Conservation (phyloP, 805 yeast genomes). For the Hanseniaspora valbyensis region DNA sequence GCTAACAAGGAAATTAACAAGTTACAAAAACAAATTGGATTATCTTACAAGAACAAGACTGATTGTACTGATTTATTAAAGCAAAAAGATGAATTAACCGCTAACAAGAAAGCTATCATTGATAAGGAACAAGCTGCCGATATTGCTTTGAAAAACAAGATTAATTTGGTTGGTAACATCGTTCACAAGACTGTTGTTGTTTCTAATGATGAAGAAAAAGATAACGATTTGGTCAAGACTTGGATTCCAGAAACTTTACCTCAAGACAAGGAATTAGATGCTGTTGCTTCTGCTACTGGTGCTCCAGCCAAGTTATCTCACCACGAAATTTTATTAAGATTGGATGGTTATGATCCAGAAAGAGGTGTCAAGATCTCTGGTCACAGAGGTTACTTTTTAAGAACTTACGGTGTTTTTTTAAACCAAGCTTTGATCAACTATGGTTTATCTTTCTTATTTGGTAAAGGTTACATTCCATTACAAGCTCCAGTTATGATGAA, state of each 20-base stretch:
- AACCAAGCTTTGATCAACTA: slow-evolving; percentile 97
- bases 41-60: slow-evolving; percentile 86
- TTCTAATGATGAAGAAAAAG: slow-evolving; percentile 71
- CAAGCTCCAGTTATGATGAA: slow-evolving; percentile 99
- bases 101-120: slow-evolving; percentile 55
- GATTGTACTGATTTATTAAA: slow-evolving; percentile 77
- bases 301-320: slow-evolving; percentile 74
- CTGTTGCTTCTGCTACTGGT: slow-evolving; percentile 67
- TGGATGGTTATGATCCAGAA: slow-evolving; percentile 97
- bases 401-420: slow-evolving; percentile 91
- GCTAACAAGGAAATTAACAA: slow-evolving; percentile 78
- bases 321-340: slow-evolving; percentile 84
- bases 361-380: slow-evolving; percentile 97
- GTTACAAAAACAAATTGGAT: slow-evolving; percentile 86
- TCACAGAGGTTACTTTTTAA: slow-evolving; percentile 94
- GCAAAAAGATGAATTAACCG: slow-evolving; percentile 64
- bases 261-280: slow-evolving; percentile 40
- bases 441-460: slow-evolving; percentile 74
- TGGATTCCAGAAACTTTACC: slow-evolving; percentile 67
- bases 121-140: slow-evolving; percentile 74
- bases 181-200: slow-evolving; percentile 87
- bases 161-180: slow-evolving; percentile 82
- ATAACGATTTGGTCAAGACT: slow-evolving; percentile 74
- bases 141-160: slow-evolving; percentile 59
- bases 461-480: slow-evolving; percentile 72